Evolutionary conservation across 2,329 filamentous ascomycete genomes (phyloP).

Genomic region (Colletotrichum spinosum): DNA sequence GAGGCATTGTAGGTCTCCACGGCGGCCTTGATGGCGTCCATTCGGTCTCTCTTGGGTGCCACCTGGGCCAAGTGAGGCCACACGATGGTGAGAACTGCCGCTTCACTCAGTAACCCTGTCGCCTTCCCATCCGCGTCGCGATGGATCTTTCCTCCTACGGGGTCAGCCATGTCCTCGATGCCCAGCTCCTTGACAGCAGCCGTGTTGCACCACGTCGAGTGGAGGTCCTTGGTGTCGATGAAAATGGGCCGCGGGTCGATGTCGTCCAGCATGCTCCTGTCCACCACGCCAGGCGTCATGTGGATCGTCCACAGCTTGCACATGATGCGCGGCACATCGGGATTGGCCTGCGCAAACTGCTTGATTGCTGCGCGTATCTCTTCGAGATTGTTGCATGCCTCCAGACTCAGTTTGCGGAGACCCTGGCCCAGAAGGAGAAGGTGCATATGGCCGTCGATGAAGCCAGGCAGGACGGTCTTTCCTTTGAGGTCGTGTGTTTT

Average conservation of each 20-base stretch:
- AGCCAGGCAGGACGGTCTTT: slow-evolving; percentile 61
- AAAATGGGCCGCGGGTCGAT: slow-evolving; percentile 66
- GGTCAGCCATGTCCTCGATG: slow-evolving; percentile 57
- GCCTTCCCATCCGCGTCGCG: slow-evolving; percentile 60
- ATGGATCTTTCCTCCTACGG: slow-evolving; percentile 64
- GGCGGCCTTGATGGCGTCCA: slow-evolving; percentile 59
- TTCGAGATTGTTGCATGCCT: slow-evolving; percentile 58
- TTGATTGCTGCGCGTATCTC: slow-evolving; percentile 62
- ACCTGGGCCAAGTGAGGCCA: slow-evolving; percentile 66
- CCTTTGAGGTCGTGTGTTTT: slow-evolving; percentile 42
- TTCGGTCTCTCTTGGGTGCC: slow-evolving; percentile 59
- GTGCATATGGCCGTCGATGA: slow-evolving; percentile 70
- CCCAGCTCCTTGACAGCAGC: slow-evolving; percentile 62
- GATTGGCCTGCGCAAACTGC: slow-evolving; percentile 58
- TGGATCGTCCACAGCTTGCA: slow-evolving; percentile 68
- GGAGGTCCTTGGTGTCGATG: slow-evolving; percentile 67
- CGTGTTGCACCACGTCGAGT: slow-evolving; percentile 68
- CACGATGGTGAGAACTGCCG: slow-evolving; percentile 62
- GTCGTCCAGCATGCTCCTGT: slow-evolving; percentile 62
- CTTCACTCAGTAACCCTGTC: slow-evolving; percentile 64
- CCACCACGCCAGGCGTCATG: slow-evolving; percentile 58
- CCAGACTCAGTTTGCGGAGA: slow-evolving; percentile 61
- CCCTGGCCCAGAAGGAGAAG: slow-evolving; percentile 66
- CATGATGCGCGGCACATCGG: slow-evolving; percentile 60
- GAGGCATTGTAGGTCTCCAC: slow-evolving; percentile 61